Conservation (phyloP, 495 filamentous ascomycete species). For the Penicillium antarcticum region DNA sequence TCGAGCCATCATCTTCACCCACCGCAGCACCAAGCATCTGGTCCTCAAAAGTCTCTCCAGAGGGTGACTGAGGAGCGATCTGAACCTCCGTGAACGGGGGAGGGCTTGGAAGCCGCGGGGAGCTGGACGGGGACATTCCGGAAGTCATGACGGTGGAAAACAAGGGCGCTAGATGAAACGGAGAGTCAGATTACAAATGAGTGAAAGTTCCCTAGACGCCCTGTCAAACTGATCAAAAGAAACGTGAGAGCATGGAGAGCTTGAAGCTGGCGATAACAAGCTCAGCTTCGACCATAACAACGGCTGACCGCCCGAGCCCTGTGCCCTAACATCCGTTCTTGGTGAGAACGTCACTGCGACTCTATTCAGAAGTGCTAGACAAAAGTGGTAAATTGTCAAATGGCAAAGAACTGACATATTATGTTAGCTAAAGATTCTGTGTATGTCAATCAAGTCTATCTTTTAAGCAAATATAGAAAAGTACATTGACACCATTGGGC, state of each 20-base stretch:
- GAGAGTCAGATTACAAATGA: constrained; percentile 19
- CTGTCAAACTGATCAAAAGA: constrained; percentile 8
- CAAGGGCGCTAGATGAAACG: constrained; percentile 18
- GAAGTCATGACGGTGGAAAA: constrained; percentile 38
- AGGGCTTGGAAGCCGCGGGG: constrained; percentile 82
- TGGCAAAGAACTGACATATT: too few relatives aligned
- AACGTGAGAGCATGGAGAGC: constrained; percentile 12
- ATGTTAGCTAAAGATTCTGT: too few relatives aligned
- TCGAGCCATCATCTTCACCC: constrained; percentile 61
- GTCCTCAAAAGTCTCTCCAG: constrained; percentile 47
- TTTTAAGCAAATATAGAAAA: too few relatives aligned
- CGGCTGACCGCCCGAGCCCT: constrained; percentile 36
- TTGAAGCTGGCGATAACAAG: constrained; percentile 15
- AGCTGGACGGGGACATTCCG: constrained; percentile 68
- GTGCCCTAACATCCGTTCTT: constrained; percentile 36
- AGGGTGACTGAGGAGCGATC: constrained; percentile 79
- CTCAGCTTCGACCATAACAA: constrained; percentile 7
- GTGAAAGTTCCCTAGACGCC: constrained; percentile 20
- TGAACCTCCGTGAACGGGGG: constrained; percentile 90
- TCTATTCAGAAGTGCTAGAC: not conserved
- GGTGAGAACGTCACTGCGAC: constrained; percentile 39
- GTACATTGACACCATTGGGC: too few relatives aligned
- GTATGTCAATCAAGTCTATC: too few relatives aligned
- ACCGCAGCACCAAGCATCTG: constrained; percentile 41
- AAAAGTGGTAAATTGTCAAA: too few relatives aligned